A percentile compares a stretch with the other conserved stretches of the same genome.
Conservation (phyloP, 768 basidiomycete species). For the Mycena metata region DNA sequence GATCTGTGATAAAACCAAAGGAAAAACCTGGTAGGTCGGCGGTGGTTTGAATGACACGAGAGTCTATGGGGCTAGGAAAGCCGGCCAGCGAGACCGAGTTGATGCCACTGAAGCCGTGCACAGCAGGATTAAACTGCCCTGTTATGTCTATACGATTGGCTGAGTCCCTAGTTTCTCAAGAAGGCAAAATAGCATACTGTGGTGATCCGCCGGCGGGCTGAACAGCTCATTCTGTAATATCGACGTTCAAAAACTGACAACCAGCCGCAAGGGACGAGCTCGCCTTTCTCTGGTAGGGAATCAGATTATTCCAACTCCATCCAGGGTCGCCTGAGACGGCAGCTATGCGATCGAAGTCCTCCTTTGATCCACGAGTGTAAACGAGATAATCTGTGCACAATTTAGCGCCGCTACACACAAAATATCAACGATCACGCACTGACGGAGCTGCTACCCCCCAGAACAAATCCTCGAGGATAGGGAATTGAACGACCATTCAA, state of each 20-base stretch:
- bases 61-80: conserved; percentile 40
- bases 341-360: background rate
- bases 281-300: conserved; percentile 38
- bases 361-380: background rate
- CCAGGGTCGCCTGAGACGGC: conserved; percentile 36
- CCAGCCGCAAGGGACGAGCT: background rate
- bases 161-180: no score
- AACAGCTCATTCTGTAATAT: conserved; percentile 44
- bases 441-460: background rate
- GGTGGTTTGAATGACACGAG: conserved; percentile 42
- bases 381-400: background rate
- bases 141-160: no score
- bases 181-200: no score
- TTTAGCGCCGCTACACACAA: no score
- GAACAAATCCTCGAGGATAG: background rate
- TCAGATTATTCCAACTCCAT: conserved; percentile 41
- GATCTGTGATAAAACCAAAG: no score
- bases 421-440: no score
- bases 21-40: conserved; percentile 25
- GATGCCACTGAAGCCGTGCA: conserved; percentile 45
- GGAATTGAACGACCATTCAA: background rate
- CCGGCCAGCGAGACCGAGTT: conserved; percentile 40
- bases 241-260: background rate
- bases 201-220: conserved; percentile 45
- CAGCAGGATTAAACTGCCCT: conserved; percentile 42